Base-by-base conservation (phyloP, 371 early-diverging fungal genomes). In the Mortierella sp. region DNA sequence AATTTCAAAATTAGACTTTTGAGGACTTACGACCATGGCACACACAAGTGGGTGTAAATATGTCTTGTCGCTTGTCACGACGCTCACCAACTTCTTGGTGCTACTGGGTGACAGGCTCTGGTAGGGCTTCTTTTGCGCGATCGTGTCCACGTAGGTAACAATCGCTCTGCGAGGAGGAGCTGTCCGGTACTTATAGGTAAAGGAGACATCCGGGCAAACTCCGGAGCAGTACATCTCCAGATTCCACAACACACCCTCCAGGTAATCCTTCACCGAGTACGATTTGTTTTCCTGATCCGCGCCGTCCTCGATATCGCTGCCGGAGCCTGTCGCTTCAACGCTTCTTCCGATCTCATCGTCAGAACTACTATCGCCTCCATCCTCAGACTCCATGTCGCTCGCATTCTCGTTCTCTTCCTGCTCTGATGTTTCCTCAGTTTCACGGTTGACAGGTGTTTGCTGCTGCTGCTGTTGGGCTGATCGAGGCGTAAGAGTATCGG, bases 201-300 rank as follows among this genome's bases (percentile, higher is more conserved):
- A 87, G 3, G 78, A 72, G 2, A 87, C 71, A 31, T 87, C 87
- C 1, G 87, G 83, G 67, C 87, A 87, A 2, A 43, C 73, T 70
- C 87, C 87, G 28, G 82, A 69, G 48, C 80, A 81, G 75, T 87
- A 87, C 83, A 83, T 78, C 74, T 82, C 83, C 16, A 87, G 43
- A 37, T 87, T 87, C 87, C 87, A 87, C 5, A 87, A 69, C 16
- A 87, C 26, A 2, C 83, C 87, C 10, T 31, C 71, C 59, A 87
- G 64, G 31, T 76, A 81, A 74, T 76, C 31, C 46, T 78, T 78
- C 21, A 81, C 81, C 1, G 78, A 80, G 51, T 70, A 82, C 2
- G 31, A 10, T 34, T 46, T 67, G 19, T 37, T 40, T 50, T 73
- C 72, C 19, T 71, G 71, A 19, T 69, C 67, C 13, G 51, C 51